Evolutionary conservation across 2,329 filamentous ascomycete species (phyloP).

Genomic region (Mariannaea elegans): DNA sequence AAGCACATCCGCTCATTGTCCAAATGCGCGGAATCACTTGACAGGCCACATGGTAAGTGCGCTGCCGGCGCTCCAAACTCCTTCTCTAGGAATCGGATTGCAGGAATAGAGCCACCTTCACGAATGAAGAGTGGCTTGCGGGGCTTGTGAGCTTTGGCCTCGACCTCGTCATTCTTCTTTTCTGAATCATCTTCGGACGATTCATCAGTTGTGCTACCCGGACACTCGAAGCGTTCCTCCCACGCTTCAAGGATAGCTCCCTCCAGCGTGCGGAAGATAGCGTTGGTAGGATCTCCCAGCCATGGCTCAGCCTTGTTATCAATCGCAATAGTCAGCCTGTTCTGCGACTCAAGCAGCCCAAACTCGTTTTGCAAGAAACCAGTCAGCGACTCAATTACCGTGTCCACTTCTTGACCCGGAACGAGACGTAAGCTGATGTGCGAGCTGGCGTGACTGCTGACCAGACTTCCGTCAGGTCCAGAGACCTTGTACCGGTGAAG

Average conservation of each 20-base stretch:
- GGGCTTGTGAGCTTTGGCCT: constrained; percentile 39
- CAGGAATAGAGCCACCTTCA: constrained; percentile 94
- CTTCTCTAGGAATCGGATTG: constrained; percentile 93
- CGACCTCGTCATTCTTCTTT: constrained; percentile 24
- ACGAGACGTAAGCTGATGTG: constrained; percentile 91
- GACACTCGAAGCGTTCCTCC: constrained; percentile 63
- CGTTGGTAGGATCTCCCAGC: constrained; percentile 90
- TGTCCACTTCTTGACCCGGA: constrained; percentile 86
- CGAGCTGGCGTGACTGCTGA: constrained; percentile 88
- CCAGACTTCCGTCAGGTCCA: constrained; percentile 89
- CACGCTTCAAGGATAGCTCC: constrained; percentile 86
- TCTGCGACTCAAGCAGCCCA: constrained; percentile 77
- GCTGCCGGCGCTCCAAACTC: constrained; percentile 91
- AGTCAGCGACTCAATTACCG: constrained; percentile 74
- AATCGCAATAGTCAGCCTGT: constrained; percentile 81
- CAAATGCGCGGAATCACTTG: constrained; percentile 91
- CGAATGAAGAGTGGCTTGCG: constrained; percentile 88
- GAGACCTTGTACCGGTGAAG: constrained; percentile 94
- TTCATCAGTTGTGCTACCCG: constrained; percentile 27
- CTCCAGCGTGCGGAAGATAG: constrained; percentile 90
- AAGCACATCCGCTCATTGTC: constrained; percentile 94
- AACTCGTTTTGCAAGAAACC: constrained; percentile 78
- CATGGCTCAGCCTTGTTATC: constrained; percentile 96
- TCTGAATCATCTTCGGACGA: constrained; percentile 28
- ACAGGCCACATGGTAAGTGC: constrained; percentile 92